Conservation (phyloP, 768 basidiomycete genomes). For the Podaxis sp. region DNA sequence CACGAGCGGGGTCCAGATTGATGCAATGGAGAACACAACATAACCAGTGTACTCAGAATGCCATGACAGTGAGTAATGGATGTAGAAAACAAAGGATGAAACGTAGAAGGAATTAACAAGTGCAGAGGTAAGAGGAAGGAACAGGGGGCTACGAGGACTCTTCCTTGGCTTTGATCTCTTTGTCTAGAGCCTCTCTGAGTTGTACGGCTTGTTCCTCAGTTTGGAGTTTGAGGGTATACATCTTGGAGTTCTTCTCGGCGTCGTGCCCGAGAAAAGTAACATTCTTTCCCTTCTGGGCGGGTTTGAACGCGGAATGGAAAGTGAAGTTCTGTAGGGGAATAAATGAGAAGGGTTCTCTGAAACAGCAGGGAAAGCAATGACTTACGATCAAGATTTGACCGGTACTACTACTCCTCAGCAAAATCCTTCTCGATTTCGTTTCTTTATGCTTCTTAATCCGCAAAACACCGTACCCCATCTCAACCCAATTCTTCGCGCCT, state of each 20-base stretch:
- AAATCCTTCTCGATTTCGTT: constrained; percentile 53
- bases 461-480: constrained; percentile 69
- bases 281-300: constrained; percentile 48
- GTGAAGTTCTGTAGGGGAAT: constrained; percentile 64
- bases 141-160: neutral
- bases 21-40: neutral
- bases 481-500: constrained; percentile 54
- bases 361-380: constrained; percentile 18
- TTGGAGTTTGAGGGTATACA: constrained; percentile 63
- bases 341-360: constrained; percentile 2
- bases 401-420: constrained; percentile 72
- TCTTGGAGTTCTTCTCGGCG: constrained; percentile 46
- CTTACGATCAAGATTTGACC: constrained; percentile 76
- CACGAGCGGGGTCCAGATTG: neutral
- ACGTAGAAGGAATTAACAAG: neutral
- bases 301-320: constrained; percentile 58
- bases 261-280: constrained; percentile 74
- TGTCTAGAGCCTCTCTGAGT: constrained; percentile 59
- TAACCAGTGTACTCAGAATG: neutral
- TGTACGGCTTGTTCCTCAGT: constrained; percentile 57
- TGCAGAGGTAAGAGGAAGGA: neutral
- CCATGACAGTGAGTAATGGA: neutral
- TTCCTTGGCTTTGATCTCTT: constrained; percentile 52
- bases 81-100: neutral
- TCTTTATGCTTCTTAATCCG: constrained; percentile 76